Base-by-base conservation (phyloP, 148 eudicot species). In the Agrostemma githago region DNA sequence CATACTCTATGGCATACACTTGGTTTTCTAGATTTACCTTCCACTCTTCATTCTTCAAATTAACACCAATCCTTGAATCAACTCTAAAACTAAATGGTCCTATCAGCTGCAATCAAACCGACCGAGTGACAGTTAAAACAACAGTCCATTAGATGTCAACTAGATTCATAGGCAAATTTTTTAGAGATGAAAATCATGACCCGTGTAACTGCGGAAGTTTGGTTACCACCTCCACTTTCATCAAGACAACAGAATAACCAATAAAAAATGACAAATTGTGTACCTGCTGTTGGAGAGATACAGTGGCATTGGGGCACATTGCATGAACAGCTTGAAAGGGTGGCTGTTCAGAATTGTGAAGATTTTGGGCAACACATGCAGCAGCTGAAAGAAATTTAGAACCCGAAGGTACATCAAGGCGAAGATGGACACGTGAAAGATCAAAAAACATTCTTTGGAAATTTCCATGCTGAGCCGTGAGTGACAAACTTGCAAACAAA, bases 231-330 rank as follows among this genome's bases (percentile, higher is more conserved):
- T 51, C 16, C 56, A 10, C 4, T 34, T 21, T 62, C 66, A 62
- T 62, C 12, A 62, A 21, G 40, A 34, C 39, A 3, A 62, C 41
- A 39, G 3, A 20, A 42, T n/a, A 8, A 16, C 16, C 53, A n/a
- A 43, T 5, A 7, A 67, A 19, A 43, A 3, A 21, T 16, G 48
- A 39, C 5, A 19, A 26, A 62, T n/a, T 21, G 41, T 70, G 46
- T 73, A 93, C 98, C 97, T 93, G 98, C 77, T 93, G 98, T 84
- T 93, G 98, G 79, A 91, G 82, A 66, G 92, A 89, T 58, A 93
- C 59, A 15, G 85, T 78, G 62, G 89, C 86, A 70, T 74, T 76
- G 59, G 98, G 98, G 56, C 86, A 83, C 9, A 88, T 71, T 61
- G 87, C 82, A 71, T 86, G 89, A 71, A 93, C 58, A 74, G 87